Percentiles rank a stretch among this genome's conserved stretches.
These are phyloP conservation scores for Phytophthora meadii DNA, from an alignment of 352 stramenopile genomes.

Conservation along the genomic window DNA sequence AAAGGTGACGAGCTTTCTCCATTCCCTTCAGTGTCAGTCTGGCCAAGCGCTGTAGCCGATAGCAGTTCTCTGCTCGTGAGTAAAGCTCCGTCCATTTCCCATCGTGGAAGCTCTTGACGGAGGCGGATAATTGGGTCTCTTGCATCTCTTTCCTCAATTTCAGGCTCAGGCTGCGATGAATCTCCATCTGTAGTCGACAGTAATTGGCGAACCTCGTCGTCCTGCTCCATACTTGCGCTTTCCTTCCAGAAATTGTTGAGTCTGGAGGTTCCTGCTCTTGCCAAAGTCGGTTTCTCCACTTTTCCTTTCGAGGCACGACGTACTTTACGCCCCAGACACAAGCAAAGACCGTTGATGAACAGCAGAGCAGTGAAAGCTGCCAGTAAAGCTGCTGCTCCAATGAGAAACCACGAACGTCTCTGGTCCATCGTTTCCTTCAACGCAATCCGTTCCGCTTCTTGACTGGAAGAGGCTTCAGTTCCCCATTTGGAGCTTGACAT, in stretches of 20 bases:
- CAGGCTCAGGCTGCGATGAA: slow-evolving; percentile 18
- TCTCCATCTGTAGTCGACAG: slow-evolving; percentile 20
- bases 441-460: slow-evolving; percentile 22
- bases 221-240: slow-evolving; percentile 14
- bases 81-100: slow-evolving; percentile 19
- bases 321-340: slow-evolving; percentile 27
- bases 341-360: slow-evolving; percentile 31
- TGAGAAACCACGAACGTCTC: slow-evolving; percentile 44
- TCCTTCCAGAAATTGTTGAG: slow-evolving; percentile 33
- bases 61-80: slow-evolving; percentile 16
- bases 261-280: slow-evolving; percentile 21
- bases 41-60: not conserved
- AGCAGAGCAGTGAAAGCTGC: slow-evolving; percentile 21
- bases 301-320: slow-evolving; percentile 11
- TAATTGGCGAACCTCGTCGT: slow-evolving; percentile 30
- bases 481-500: slow-evolving; percentile 26
- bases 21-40: not conserved
- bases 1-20: slow-evolving; percentile 29
- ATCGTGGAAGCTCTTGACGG: slow-evolving; percentile 21
- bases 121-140: slow-evolving; percentile 22
- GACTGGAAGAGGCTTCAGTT: slow-evolving; percentile 12
- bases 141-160: slow-evolving; percentile 11
- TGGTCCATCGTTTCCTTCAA: slow-evolving; percentile 44
- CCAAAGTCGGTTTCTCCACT: not conserved
- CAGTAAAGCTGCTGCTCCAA: slow-evolving; percentile 32